Base-by-base conservation (phyloP, 1,284 basidiomycete genomes). In the Boletus sp. region DNA sequence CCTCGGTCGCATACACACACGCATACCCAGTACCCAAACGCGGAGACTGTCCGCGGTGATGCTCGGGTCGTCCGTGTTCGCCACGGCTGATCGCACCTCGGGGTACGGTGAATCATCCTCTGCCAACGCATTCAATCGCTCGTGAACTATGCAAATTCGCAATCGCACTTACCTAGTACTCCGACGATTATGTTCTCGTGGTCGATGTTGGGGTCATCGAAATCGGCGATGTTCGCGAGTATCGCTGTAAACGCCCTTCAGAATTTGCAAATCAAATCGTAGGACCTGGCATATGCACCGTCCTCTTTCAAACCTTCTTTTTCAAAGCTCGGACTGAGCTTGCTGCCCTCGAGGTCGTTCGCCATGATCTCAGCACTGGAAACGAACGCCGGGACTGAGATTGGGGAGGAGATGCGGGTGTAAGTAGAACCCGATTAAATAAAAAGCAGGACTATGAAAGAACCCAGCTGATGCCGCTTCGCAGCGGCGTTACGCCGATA, bases 1-100 rank as follows among this genome's bases (percentile, higher is more conserved):
- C 12, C 5, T 22, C 1, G 0, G n/a, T n/a, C n/a, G n/a, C n/a
- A n/a, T n/a, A n/a, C n/a, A 7, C 1, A 0, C 12, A 61, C 7
- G n/a, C 34, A 73, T 58, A 53, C 88, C 80, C 52, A 82, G 69
- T 25, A 75, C 59, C 85, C 85, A 90, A 23, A 78, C 73, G 19
- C 88, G 80, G 53, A 88, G 57, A 3, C 77, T 88, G 29, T 71
- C 73, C 4, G 69, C 72, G 2, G 82, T 83, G 59, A 87, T 81
- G 26, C 67, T 64, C 8, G 75, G 73, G 60, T 88, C 83, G 56
- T 89, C 85, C 3, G 79, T 82, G 60, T 87, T 84, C 34, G 82
- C 78, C 20, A 89, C 87, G 29, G 84, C 84, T 19, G 84, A 84
- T 25, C 88, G 80, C 22, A 90, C 87, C 60, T 88, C 85, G 7